Evolutionary conservation across 345 rosid species (phyloP).

Genomic region (Luvunga scandens): DNA sequence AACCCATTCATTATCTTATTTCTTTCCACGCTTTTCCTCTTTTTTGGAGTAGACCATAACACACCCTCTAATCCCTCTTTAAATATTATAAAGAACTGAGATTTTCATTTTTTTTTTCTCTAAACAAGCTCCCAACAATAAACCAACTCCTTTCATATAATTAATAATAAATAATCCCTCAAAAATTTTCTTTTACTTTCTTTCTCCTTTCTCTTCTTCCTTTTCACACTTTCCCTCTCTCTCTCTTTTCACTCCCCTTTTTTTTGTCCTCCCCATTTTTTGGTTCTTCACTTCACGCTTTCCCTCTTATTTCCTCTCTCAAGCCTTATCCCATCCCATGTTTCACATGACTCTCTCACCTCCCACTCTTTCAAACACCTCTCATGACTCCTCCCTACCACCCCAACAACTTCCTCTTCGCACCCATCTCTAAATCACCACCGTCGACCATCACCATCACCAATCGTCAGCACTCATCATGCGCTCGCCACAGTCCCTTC

Average conservation of each 20-base stretch:
- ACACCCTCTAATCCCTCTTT: too few species aligned
- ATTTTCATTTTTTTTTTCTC: too few species aligned
- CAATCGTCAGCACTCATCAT: slow-evolving; percentile 27
- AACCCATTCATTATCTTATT: too few species aligned
- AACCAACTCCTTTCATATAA: too few species aligned
- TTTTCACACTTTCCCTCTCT: background rate
- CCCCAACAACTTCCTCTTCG: background rate
- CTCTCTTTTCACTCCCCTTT: background rate
- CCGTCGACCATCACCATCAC: slow-evolving; percentile 1
- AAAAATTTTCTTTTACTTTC: too few species aligned
- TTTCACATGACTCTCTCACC: background rate
- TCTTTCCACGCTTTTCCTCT: too few species aligned
- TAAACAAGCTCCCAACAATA: too few species aligned
- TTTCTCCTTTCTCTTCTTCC: background rate
- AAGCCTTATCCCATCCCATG: too few species aligned
- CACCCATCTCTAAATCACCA: background rate
- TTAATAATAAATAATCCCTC: too few species aligned
- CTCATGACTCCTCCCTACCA: slow-evolving; percentile 14
- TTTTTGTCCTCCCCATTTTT: background rate
- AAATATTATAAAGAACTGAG: too few species aligned
- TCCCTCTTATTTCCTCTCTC: slow-evolving; percentile 32
- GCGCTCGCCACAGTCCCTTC: slow-evolving; percentile 67
- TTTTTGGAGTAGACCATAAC: too few species aligned
- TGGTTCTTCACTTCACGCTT: slow-evolving; percentile 14
- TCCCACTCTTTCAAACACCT: slow-evolving; percentile 8